Conservation (phyloP, 306 rosid genomes). For the Cucumis melo region DNA sequence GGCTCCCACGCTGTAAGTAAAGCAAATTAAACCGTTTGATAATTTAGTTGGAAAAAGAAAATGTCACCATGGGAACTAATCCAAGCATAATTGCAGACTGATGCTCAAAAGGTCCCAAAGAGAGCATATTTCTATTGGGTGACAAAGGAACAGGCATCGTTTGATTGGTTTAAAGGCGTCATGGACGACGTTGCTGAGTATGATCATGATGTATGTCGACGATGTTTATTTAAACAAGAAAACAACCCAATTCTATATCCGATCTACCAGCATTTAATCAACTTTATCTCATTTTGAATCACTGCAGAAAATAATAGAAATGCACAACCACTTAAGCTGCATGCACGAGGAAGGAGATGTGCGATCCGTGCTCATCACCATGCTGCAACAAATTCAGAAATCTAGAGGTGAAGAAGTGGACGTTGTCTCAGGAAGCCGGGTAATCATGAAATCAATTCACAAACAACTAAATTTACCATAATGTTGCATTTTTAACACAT, state of each 20-base stretch:
- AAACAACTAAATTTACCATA: not conserved
- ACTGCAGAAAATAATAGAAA: constrained; percentile 42
- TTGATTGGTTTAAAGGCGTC: constrained; percentile 74
- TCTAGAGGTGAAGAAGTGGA: constrained; percentile 61
- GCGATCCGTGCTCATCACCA: constrained; percentile 48
- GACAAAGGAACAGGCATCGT: constrained; percentile 60
- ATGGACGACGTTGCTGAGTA: constrained; percentile 59
- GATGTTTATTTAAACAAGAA: not conserved
- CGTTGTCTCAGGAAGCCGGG: constrained; percentile 64
- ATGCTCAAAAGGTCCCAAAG: constrained; percentile 18
- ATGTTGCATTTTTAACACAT: not conserved
- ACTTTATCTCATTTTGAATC: constrained; percentile 6
- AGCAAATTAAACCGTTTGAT: not conserved
- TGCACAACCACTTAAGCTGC: constrained; percentile 59
- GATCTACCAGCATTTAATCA: not conserved
- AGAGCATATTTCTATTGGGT: constrained; percentile 73
- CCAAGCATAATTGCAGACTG: not conserved
- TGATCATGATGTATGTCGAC: constrained; percentile 24
- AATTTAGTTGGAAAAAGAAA: not conserved
- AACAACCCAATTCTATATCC: constrained; percentile 2
- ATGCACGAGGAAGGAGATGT: constrained; percentile 64
- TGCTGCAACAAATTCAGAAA: constrained; percentile 50
- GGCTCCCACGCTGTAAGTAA: constrained; percentile 4
- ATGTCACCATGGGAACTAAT: not conserved
- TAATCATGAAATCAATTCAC: constrained; percentile 5